A percentile compares a stretch with the other conserved stretches of the same genome.
Conservation (phyloP, 768 basidiomycete species). For the Mycena filopes region DNA sequence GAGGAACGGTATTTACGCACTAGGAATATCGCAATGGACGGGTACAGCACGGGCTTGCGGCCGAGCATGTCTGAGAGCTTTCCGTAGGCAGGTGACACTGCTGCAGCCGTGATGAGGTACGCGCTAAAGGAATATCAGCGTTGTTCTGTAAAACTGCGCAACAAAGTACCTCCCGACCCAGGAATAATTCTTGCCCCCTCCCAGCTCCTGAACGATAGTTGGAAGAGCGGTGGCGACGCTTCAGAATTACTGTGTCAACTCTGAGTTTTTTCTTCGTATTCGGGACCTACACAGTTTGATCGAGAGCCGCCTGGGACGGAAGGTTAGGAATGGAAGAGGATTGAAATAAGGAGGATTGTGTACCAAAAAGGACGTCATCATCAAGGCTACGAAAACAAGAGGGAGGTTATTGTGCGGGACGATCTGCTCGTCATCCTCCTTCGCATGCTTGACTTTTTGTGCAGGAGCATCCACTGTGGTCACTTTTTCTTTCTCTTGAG, state of each 20-base stretch:
- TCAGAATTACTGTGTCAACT: neutral
- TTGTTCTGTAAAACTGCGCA: neutral
- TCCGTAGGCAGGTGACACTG: constrained; percentile 79
- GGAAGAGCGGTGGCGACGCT: constrained; percentile 80
- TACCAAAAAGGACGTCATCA: constrained; percentile 29
- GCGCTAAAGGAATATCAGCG: constrained; percentile 55
- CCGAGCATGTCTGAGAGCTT: constrained; percentile 73
- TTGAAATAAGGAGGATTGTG: neutral
- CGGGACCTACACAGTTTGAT: constrained; percentile 56
- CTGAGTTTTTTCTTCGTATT: neutral
- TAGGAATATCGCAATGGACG: constrained; percentile 62
- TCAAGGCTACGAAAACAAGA: constrained; percentile 27
- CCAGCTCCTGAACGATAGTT: constrained; percentile 72
- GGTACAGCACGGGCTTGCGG: constrained; percentile 65
- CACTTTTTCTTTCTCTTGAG: neutral
- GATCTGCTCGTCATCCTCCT: constrained; percentile 31
- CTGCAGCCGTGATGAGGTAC: constrained; percentile 75
- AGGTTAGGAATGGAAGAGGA: neutral
- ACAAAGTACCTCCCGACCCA: constrained; percentile 73
- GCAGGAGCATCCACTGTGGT: neutral
- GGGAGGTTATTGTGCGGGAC: constrained; percentile 32
- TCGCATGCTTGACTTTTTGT: constrained; percentile 15
- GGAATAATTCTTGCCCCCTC: constrained; percentile 70
- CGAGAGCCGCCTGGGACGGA: constrained; percentile 45
- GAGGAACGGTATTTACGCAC: constrained; percentile 46